phyloP scores from a whole-genome alignment of 2,329 filamentous ascomycete genomes.

The Basipetospora chlamydospora region DNA sequence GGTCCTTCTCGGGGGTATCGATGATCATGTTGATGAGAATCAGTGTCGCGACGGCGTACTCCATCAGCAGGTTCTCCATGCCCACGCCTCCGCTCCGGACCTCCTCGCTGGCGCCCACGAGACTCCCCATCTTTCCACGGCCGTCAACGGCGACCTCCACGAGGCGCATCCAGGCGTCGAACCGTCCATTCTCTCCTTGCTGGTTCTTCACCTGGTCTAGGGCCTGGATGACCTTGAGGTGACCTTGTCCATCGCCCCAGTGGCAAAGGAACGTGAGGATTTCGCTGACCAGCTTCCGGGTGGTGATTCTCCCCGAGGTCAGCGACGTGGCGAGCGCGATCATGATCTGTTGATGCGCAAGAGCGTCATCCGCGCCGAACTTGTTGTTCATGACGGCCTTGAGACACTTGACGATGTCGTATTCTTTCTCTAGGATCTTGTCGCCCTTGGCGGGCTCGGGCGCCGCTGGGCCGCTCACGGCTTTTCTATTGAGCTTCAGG shows the following conservation, averaged over 20 bases:
- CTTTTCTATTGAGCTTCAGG: slow-evolving; percentile 82
- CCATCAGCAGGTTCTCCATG: slow-evolving; percentile 98
- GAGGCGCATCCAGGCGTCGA: slow-evolving; percentile 97
- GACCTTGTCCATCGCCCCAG: slow-evolving; percentile 79
- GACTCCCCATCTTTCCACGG: slow-evolving; percentile 94
- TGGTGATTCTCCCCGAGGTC: slow-evolving; percentile 77
- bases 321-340: slow-evolving; percentile 76
- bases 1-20: slow-evolving; percentile 75
- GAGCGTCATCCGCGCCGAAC: slow-evolving; percentile 75
- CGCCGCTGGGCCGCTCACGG: slow-evolving; percentile 55
- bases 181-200: slow-evolving; percentile 83
- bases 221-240: slow-evolving; percentile 84
- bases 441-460: slow-evolving; percentile 46
- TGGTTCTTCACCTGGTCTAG: slow-evolving; percentile 82
- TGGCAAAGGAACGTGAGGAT: slow-evolving; percentile 93
- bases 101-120: slow-evolving; percentile 93
- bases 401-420: slow-evolving; percentile 85
- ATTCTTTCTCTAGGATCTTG: slow-evolving; percentile 78
- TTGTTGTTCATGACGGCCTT: slow-evolving; percentile 7
- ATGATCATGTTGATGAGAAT: slow-evolving; percentile 95
- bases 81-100: slow-evolving; percentile 90
- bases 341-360: slow-evolving; percentile 79
- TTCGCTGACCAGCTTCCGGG: slow-evolving; percentile 87
- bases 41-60: slow-evolving; percentile 90
- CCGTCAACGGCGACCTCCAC: slow-evolving; percentile 96